Conservation (phyloP, 129 eudicot genomes). For the Centrapalus pauciflorus region DNA sequence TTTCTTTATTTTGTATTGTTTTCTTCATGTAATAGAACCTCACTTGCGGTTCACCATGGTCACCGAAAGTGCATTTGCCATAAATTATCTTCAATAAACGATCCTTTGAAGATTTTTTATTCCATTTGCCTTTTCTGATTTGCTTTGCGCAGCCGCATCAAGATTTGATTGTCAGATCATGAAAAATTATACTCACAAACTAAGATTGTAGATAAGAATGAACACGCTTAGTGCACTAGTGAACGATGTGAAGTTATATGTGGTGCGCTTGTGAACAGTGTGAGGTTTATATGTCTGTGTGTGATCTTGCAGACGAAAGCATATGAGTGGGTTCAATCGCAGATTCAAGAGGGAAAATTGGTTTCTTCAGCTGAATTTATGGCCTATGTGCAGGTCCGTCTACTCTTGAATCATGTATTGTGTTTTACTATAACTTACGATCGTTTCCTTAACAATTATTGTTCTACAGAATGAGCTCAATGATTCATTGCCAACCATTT, state of each 20-base stretch:
- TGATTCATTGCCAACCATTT: slow-evolving; percentile 2
- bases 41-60: no score
- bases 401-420: slow-evolving; percentile 10
- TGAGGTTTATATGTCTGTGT: not conserved
- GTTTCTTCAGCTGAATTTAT: slow-evolving; percentile 12
- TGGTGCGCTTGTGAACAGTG: no score
- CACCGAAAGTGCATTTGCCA: no score
- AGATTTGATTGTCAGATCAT: not conserved
- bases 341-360: not conserved
- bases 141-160: not conserved
- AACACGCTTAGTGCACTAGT: no score
- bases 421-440: not conserved
- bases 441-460: not conserved
- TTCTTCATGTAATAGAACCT: no score
- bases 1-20: no score
- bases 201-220: not conserved
- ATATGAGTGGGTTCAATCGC: slow-evolving; percentile 17
- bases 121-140: not conserved
- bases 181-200: not conserved
- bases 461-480: slow-evolving; percentile 16
- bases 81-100: no score
- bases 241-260: no score
- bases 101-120: not conserved
- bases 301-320: slow-evolving; percentile 21
- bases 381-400: slow-evolving; percentile 21